A percentile compares a stretch with the other conserved stretches of the same genome.
Conservation (phyloP, 2,329 filamentous ascomycete species). For the Paramyrothecium roridum region DNA sequence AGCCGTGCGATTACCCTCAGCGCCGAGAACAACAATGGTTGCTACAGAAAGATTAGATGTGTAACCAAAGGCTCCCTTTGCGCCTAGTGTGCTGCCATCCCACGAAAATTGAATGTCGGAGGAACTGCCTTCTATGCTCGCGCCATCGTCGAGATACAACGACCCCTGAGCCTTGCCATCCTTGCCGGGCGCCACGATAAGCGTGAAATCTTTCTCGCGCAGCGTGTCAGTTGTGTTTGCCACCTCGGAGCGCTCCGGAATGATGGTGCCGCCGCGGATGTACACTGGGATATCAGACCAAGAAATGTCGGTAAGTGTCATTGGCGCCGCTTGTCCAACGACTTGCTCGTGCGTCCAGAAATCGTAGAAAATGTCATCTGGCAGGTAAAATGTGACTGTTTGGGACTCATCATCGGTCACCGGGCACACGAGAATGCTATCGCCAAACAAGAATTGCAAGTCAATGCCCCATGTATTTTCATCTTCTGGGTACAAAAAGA, state of each 20-base stretch:
- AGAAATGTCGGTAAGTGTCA: slow-evolving; percentile 29
- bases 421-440: slow-evolving; percentile 38
- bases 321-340: background rate
- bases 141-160: slow-evolving; percentile 71
- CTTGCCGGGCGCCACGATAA: slow-evolving; percentile 61
- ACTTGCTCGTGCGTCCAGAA: slow-evolving; percentile 35
- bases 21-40: background rate
- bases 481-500: slow-evolving; percentile 61
- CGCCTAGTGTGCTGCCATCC: slow-evolving; percentile 1
- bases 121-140: slow-evolving; percentile 1
- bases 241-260: slow-evolving; percentile 50
- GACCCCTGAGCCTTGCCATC: slow-evolving; percentile 61
- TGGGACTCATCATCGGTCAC: slow-evolving; percentile 37
- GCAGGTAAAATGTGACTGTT: slow-evolving; percentile 40
- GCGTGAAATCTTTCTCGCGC: slow-evolving; percentile 60
- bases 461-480: slow-evolving; percentile 36
- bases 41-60: background rate
- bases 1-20: background rate
- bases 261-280: slow-evolving; percentile 58
- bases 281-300: slow-evolving; percentile 57
- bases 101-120: slow-evolving; percentile 3
- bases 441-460: slow-evolving; percentile 43
- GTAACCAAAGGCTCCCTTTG: background rate
- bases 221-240: slow-evolving; percentile 61
- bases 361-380: slow-evolving; percentile 43